Percentiles rank a stretch among this genome's conserved stretches.
Evolutionary conservation across 140 eudicot genomes (phyloP).

Genomic region (Bidens hawaiensis): DNA sequence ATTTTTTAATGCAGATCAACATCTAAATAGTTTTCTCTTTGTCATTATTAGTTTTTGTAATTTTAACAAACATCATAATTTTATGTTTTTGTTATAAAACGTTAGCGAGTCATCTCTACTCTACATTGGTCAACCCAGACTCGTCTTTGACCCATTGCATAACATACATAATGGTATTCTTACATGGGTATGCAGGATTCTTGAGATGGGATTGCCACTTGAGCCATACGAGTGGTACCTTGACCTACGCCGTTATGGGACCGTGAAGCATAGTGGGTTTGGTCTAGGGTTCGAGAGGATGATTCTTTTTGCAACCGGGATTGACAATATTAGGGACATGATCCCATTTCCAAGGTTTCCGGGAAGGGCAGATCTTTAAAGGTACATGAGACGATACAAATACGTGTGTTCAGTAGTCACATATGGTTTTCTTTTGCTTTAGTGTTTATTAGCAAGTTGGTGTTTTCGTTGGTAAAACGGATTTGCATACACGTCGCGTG

Average conservation of each 20-base stretch:
- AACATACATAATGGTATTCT: not conserved
- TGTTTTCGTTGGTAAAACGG: no score
- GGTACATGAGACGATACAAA: not conserved
- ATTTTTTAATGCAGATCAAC: not conserved
- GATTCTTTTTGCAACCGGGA: slow-evolving; percentile 43
- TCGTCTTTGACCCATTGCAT: not conserved
- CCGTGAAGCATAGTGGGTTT: slow-evolving; percentile 76
- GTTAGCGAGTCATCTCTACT: not conserved
- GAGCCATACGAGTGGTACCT: slow-evolving; percentile 94
- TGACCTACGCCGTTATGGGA: slow-evolving; percentile 45
- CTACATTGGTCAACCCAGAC: no score
- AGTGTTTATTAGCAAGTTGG: slow-evolving; percentile 1
- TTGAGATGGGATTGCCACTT: slow-evolving; percentile 78
- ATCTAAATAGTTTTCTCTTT: no score
- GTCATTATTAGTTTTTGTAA: not conserved
- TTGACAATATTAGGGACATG: slow-evolving; percentile 87
- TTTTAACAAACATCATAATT: not conserved
- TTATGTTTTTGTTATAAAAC: not conserved
- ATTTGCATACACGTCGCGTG: slow-evolving; percentile 7
- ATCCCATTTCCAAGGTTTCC: slow-evolving; percentile 96
- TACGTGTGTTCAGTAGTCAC: no score
- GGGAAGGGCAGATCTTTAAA: slow-evolving; percentile 77
- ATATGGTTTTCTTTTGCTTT: slow-evolving; percentile 19
- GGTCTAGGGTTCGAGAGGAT: slow-evolving; percentile 76
- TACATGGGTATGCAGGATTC: slow-evolving; percentile 47